Evolutionary conservation across 257 asterid genomes (phyloP).

Genomic region (Osmanthus fragrans): DNA sequence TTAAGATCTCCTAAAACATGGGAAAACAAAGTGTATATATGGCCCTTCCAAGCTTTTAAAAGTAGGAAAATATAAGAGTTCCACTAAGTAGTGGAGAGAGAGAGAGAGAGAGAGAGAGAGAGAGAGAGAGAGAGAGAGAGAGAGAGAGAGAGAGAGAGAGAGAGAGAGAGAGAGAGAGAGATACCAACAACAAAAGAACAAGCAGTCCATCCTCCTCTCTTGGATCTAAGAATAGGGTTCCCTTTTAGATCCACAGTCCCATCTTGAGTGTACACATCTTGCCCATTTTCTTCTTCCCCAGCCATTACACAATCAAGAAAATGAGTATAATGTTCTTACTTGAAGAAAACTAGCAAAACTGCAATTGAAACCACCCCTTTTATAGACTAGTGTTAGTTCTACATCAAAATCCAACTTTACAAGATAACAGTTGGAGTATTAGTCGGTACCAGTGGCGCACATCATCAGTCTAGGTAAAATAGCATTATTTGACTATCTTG

Average conservation of each 20-base stretch:
- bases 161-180: not conserved
- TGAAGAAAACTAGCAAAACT: not conserved
- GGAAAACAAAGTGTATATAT: not conserved
- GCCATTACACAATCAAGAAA: not conserved
- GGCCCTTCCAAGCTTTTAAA: not conserved
- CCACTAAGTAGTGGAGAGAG: not conserved
- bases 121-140: no score
- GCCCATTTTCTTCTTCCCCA: slow-evolving; percentile 41
- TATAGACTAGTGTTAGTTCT: not conserved
- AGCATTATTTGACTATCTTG: no score
- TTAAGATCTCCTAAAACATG: not conserved
- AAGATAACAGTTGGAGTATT: not conserved
- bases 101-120: no score
- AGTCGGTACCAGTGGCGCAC: no score
- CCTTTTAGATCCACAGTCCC: slow-evolving; percentile 83
- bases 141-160: no score
- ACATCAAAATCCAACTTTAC: not conserved
- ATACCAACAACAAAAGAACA: slow-evolving; percentile 79
- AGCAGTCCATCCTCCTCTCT: slow-evolving; percentile 89
- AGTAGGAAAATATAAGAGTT: not conserved
- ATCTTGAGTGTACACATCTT: slow-evolving; percentile 61
- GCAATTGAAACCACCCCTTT: not conserved
- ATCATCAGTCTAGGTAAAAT: no score
- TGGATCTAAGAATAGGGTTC: slow-evolving; percentile 71
- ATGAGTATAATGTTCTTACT: not conserved